Evolutionary conservation across 169 alveolate species (phyloP).

Genomic region (Cryptosporidium bovis): DNA sequence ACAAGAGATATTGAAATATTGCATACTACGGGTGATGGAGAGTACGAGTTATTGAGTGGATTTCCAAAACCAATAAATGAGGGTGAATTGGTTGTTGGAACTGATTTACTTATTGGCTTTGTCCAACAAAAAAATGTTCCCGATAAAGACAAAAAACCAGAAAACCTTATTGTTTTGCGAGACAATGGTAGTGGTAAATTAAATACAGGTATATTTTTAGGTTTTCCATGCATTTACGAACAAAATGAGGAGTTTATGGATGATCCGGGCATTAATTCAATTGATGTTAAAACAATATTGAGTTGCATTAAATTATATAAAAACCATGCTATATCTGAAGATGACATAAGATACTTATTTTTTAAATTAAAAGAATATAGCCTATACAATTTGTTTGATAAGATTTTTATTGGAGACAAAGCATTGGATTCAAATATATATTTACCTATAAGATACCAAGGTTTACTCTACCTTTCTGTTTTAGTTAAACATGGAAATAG

Average conservation of each 20-base stretch:
- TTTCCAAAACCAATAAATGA: background rate
- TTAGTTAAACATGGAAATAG: slow-evolving; percentile 15
- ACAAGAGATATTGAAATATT: slow-evolving; percentile 9
- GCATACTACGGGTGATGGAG: background rate
- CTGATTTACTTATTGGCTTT: slow-evolving; percentile 11
- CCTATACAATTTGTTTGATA: background rate
- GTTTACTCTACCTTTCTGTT: slow-evolving; percentile 28
- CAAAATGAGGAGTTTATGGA: background rate
- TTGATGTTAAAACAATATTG: background rate
- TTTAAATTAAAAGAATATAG: slow-evolving; percentile 27
- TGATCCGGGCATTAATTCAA: background rate
- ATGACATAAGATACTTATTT: slow-evolving; percentile 55
- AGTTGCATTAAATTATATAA: slow-evolving; percentile 4
- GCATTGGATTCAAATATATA: background rate
- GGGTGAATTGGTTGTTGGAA: slow-evolving; percentile 53
- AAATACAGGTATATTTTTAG: slow-evolving; percentile 33
- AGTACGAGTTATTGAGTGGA: background rate
- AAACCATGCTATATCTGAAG: slow-evolving; percentile 6
- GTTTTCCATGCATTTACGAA: slow-evolving; percentile 29
- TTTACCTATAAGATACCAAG: slow-evolving; percentile 9
- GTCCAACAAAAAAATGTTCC: background rate
- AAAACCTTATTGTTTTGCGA: background rate
- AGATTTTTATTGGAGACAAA: background rate
- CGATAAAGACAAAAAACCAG: background rate
- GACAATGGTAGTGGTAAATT: background rate